These are phyloP conservation scores for Debaryomycetaceae sp. DNA, from an alignment of 1,139 yeast genomes.

Conservation along the genomic window DNA sequence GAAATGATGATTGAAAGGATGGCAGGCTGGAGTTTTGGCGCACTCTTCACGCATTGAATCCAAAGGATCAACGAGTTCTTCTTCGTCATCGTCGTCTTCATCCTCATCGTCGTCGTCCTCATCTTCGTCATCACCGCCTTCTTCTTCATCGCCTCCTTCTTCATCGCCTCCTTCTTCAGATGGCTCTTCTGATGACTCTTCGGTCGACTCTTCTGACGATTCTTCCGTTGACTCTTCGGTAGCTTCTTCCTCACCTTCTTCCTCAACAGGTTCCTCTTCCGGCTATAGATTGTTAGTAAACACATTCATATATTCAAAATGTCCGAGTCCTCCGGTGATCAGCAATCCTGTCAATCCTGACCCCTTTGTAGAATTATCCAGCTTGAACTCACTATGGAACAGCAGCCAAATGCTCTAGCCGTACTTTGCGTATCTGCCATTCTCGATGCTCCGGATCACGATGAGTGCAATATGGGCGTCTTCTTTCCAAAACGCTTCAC, in stretches of 20 bases:
- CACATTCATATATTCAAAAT: not conserved
- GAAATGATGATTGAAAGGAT: conserved; percentile 80
- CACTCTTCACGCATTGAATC: conserved; percentile 69
- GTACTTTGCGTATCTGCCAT: too few species aligned
- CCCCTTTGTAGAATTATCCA: too few species aligned
- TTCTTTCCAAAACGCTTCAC: too few species aligned
- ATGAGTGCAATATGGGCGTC: too few species aligned
- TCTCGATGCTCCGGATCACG: too few species aligned
- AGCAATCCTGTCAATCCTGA: too few species aligned
- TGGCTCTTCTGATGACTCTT: conserved; percentile 27
- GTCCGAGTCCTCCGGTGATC: too few species aligned
- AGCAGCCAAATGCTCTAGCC: too few species aligned
- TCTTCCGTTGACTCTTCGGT: conserved; percentile 20
- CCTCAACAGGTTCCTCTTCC: conserved; percentile 17
- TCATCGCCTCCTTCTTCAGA: conserved; percentile 38
- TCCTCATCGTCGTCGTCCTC: conserved; percentile 71
- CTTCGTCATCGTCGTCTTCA: conserved; percentile 78
- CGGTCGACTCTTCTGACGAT: conserved; percentile 19
- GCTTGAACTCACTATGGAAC: too few species aligned
- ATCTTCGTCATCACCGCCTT: conserved; percentile 54
- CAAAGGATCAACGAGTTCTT: conserved; percentile 65
- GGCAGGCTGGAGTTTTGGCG: conserved; percentile 63
- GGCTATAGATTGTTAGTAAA: conserved; percentile 19
- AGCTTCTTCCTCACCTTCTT: conserved; percentile 16
- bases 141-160: conserved; percentile 46